Evolutionary conservation across 805 yeast genomes (phyloP).

Genomic region (Metschnikowia corniflorae): DNA sequence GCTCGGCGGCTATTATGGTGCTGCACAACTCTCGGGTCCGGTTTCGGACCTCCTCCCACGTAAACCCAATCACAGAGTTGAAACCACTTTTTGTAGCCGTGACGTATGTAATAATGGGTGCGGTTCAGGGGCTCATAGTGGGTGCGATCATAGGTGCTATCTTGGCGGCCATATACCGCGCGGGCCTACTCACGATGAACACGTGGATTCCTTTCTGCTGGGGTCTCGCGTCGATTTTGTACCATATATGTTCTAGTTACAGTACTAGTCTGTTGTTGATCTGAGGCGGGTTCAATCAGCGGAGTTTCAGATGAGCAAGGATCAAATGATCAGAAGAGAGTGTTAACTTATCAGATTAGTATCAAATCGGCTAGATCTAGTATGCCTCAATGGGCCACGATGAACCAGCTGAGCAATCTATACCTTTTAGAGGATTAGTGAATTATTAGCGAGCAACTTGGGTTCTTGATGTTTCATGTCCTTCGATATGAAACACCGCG

Average conservation of each 20-base stretch:
- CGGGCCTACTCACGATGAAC: slow-evolving; percentile 83
- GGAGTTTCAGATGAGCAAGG: too few relatives aligned
- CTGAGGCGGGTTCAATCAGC: too few relatives aligned
- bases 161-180: slow-evolving; percentile 67
- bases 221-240: slow-evolving; percentile 65
- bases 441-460: too few relatives aligned
- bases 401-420: too few relatives aligned
- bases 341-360: too few relatives aligned
- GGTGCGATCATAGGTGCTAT: slow-evolving; percentile 80
- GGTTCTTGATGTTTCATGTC: too few relatives aligned
- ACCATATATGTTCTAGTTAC: slow-evolving; percentile 64
- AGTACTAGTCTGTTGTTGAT: slow-evolving; percentile 40
- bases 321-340: too few relatives aligned
- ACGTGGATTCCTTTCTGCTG: slow-evolving; percentile 93
- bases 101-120: slow-evolving; percentile 51
- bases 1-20: slow-evolving; percentile 42
- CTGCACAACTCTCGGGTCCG: slow-evolving; percentile 20
- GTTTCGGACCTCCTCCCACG: slow-evolving; percentile 2
- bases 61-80: slow-evolving; percentile 3
- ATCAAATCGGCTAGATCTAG: too few relatives aligned
- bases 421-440: too few relatives aligned
- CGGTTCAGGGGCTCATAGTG: slow-evolving; percentile 59
- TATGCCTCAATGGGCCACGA: too few relatives aligned
- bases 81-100: slow-evolving; percentile 41
- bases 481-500: too few relatives aligned